A percentile compares a stretch with the other conserved stretches of the same genome.
These are phyloP conservation scores for Alopecurus myosuroides DNA, from an alignment of 176 grass and related monocot species.

Conservation along the genomic window DNA sequence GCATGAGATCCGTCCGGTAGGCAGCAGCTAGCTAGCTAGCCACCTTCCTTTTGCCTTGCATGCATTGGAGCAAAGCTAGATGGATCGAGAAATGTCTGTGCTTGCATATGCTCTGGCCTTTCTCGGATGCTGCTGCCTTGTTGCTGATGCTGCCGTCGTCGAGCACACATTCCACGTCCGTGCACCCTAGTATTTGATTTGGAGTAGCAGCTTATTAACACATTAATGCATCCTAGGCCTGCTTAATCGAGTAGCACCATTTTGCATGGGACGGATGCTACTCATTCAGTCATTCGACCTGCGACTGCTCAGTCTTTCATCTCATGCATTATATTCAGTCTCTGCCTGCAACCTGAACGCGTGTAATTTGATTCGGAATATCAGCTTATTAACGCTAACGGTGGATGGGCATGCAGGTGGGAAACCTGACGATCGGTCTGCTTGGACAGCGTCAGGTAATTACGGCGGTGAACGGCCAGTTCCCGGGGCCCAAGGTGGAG, in stretches of 20 bases:
- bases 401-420: conserved; percentile 17
- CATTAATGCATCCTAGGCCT: no score
- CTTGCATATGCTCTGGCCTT: conserved; percentile 15
- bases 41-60: background rate
- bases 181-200: no score
- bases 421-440: conserved; percentile 35
- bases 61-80: background rate
- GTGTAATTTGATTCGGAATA: no score
- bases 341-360: no score
- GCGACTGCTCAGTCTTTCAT: no score
- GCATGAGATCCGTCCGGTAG: background rate
- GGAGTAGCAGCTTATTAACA: no score
- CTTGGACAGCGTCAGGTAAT: conserved; percentile 45
- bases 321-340: no score
- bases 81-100: background rate
- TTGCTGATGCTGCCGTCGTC: conserved; percentile 29
- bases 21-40: background rate
- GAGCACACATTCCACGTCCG: conserved; percentile 58
- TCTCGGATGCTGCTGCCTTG: background rate
- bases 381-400: no score
- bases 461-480: conserved; percentile 53
- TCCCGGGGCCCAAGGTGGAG: conserved; percentile 50
- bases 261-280: no score
- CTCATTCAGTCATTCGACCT: no score
- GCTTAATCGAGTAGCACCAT: no score